Evolutionary conservation across 169 alveolate species (phyloP), one percentile per base, ranked within the genome.

Genomic region (Eimeria falciformis): DNA sequence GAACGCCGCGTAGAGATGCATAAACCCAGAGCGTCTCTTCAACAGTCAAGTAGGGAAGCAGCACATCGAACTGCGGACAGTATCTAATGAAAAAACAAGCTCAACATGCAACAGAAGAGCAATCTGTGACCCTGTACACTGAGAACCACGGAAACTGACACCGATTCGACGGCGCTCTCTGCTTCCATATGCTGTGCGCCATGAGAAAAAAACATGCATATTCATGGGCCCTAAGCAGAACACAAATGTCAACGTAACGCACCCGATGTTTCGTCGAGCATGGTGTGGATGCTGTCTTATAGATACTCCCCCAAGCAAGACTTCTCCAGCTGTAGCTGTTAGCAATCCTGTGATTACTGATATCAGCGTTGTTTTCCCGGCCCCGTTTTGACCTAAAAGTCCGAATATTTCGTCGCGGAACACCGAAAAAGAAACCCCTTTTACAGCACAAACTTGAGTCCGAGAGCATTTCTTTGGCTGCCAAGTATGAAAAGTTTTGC

Each of bases 351-450:
- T 75, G 37, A 89, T 23, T 68, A 89, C 86, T 12, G 69, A 96
- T 68, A 97, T 96, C 27, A 97, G 94, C 6, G 98, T 97, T 12
- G 98, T 96, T 88, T 97, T 97, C 37, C 99, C 99, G 4, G 99
- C 99, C 47, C 99, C 99, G 83, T 97, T 97, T 18, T 96, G 96
- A 9, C 99, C 99, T 43, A 97, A 93, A 21, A 97, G 94, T 14
- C 98, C 97, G 90, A 97, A 97, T 65, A 97, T 95, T 93, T 97
- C 98, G 12, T 97, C 97, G 21, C 83, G 84, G 50, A 33, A 27
- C 69, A 91, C 83, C 23, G 53, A 14, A 68, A 91, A 75, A 9
- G 90, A 68, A 11, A 91, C 68, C 29, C 89, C 90, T 46, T 55
- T 62, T 17, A 91, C 92, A 2, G 94, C 94, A 25, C 50, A 5